These are phyloP conservation scores for Pyrrhoderma noxium DNA, from an alignment of 1,284 basidiomycete genomes.

Conservation along the genomic window DNA sequence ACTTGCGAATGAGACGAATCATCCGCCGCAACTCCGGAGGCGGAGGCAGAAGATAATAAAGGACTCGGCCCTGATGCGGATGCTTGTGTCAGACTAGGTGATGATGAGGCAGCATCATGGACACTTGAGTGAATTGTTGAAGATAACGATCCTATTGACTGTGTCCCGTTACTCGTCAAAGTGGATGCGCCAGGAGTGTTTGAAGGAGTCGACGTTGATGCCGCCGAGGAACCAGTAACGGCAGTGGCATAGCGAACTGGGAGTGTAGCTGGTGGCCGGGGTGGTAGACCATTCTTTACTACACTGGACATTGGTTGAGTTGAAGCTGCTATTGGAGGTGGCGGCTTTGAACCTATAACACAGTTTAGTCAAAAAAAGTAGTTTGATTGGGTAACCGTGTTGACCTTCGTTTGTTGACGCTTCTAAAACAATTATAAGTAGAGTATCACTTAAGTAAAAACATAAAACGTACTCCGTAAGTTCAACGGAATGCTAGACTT, in stretches of 20 bases:
- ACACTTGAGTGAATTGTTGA: conserved; percentile 29
- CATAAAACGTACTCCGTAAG: conserved; percentile 51
- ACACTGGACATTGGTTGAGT: conserved; percentile 78
- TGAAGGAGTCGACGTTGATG: conserved; percentile 30
- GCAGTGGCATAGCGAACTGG: conserved; percentile 90
- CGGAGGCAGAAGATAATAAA: conserved; percentile 69
- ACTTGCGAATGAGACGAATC: conserved; percentile 62
- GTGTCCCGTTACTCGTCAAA: conserved; percentile 22
- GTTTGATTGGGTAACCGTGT: conserved; percentile 5
- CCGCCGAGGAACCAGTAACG: conserved; percentile 73
- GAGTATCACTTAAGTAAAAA: conserved; percentile 1
- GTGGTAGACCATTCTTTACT: conserved; percentile 58
- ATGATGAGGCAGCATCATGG: conserved; percentile 52
- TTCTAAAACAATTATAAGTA: conserved; percentile 28
- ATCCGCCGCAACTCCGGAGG: conserved; percentile 56
- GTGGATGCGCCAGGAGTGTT: conserved; percentile 23
- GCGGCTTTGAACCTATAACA: conserved; percentile 49
- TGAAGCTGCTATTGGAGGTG: conserved; percentile 67
- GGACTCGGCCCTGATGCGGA: conserved; percentile 60
- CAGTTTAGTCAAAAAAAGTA: neutral
- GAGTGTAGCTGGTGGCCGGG: conserved; percentile 46
- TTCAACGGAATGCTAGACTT: conserved; percentile 56
- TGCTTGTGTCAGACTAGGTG: conserved; percentile 73
- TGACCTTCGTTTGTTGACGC: conserved; percentile 43
- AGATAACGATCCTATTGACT: conserved; percentile 25